Conservation (phyloP, 2,329 filamentous ascomycete genomes). For the Venturia pyrina region DNA sequence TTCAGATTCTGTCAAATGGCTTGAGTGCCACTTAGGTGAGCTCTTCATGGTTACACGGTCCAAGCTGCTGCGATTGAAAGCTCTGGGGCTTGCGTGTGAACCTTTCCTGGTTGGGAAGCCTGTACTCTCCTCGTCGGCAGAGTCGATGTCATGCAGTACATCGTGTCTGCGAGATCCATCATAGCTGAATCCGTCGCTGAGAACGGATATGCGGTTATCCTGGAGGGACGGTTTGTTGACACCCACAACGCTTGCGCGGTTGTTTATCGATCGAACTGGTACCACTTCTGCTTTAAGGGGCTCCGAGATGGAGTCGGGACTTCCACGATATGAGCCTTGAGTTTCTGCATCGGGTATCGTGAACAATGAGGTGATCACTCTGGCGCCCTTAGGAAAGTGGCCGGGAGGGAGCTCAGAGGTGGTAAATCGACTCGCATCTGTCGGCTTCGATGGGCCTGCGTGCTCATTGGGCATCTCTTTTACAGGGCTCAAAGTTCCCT, state of each 20-base stretch:
- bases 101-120: slow-evolving; percentile 1
- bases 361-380: not conserved
- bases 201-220: not conserved
- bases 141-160: not conserved
- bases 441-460: not conserved
- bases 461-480: slow-evolving; percentile 4
- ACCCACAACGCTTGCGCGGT: not conserved
- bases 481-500: not conserved
- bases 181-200: not conserved
- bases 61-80: not conserved
- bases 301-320: not conserved
- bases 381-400: not conserved
- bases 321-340: not conserved
- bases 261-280: not conserved
- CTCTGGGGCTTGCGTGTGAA: not conserved
- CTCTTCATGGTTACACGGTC: not conserved
- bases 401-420: not conserved
- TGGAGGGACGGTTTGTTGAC: not conserved
- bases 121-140: not conserved
- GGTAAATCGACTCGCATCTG: not conserved
- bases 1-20: slow-evolving; percentile 4
- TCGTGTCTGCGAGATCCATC: not conserved
- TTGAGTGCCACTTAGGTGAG: slow-evolving; percentile 2
- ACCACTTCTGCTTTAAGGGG: not conserved
- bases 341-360: not conserved